Percentiles rank a stretch among this genome's conserved stretches.
Evolutionary conservation across 2,329 filamentous ascomycete species (phyloP).

Genomic region (Malbranchea zuffiana): DNA sequence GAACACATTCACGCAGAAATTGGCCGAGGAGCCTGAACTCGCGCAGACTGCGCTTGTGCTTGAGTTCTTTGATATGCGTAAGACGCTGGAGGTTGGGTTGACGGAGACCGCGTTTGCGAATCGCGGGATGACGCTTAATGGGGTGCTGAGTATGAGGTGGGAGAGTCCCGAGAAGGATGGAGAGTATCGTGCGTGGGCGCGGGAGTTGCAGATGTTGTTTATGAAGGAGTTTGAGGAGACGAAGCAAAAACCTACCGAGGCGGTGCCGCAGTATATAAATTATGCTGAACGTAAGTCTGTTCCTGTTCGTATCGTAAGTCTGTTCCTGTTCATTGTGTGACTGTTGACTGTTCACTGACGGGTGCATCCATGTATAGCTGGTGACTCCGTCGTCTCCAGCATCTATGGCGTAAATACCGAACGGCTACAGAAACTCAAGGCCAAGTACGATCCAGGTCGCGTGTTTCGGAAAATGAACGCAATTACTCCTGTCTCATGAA

Average conservation of each 20-base stretch:
- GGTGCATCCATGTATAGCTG: slow-evolving; percentile 18
- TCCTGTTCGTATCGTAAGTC: slow-evolving; percentile 8
- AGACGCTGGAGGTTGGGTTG: slow-evolving; percentile 22
- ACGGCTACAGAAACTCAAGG: slow-evolving; percentile 35
- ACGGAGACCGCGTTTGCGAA: slow-evolving; percentile 34
- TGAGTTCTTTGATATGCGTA: slow-evolving; percentile 31
- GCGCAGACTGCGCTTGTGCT: slow-evolving; percentile 24
- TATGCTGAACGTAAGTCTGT: slow-evolving; percentile 18
- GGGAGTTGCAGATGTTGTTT: slow-evolving; percentile 23
- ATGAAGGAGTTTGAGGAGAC: slow-evolving; percentile 20
- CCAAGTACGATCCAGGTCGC: slow-evolving; percentile 37
- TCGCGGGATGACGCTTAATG: slow-evolving; percentile 33
- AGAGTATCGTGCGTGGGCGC: slow-evolving; percentile 27
- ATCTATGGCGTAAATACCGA: slow-evolving; percentile 38
- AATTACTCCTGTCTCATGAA: slow-evolving; percentile 16
- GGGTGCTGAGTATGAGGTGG: slow-evolving; percentile 30
- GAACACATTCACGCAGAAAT: slow-evolving; percentile 20
- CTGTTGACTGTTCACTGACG: no score
- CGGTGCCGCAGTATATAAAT: slow-evolving; percentile 28
- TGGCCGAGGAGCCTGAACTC: slow-evolving; percentile 18
- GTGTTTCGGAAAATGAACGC: slow-evolving; percentile 38
- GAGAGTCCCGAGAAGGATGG: slow-evolving; percentile 25
- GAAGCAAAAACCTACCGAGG: slow-evolving; percentile 6
- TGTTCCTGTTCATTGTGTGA: not conserved
- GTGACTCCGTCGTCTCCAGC: slow-evolving; percentile 25